A percentile compares a stretch with the other conserved stretches of the same genome.
Conservation (phyloP, 345 rosid genomes). For the Lenwebbia sp. region DNA sequence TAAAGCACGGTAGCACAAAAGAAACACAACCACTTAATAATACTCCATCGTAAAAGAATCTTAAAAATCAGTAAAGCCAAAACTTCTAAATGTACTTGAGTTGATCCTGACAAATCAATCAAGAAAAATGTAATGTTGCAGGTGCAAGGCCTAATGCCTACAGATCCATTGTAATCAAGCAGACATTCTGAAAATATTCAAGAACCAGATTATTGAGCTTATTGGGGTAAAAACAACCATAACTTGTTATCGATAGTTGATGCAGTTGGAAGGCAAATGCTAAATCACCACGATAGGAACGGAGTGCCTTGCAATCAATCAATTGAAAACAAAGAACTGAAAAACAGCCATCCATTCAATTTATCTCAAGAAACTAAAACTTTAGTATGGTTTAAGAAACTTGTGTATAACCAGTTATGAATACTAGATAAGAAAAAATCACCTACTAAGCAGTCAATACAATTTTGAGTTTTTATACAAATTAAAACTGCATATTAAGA, state of each 20-base stretch:
- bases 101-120: not conserved
- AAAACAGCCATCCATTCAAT: not conserved
- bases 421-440: not conserved
- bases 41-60: not conserved
- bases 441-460: not conserved
- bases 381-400: not conserved
- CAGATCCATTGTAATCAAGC: not conserved
- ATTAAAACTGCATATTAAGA: not conserved
- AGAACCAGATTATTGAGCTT: not conserved
- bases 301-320: not conserved
- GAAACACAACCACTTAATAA: not conserved
- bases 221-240: not conserved
- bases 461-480: not conserved
- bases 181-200: not conserved
- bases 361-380: not conserved
- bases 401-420: not conserved
- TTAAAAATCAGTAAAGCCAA: not conserved
- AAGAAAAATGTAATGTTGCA: not conserved
- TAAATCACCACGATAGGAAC: not conserved
- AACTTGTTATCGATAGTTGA: not conserved
- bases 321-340: not conserved
- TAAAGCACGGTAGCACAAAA: not conserved
- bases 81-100: not conserved
- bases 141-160: not conserved
- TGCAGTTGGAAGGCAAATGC: not conserved